These are phyloP conservation scores for Chrysanthemum lavandulifolium DNA, from an alignment of 129 eudicot genomes.

Conservation along the genomic window DNA sequence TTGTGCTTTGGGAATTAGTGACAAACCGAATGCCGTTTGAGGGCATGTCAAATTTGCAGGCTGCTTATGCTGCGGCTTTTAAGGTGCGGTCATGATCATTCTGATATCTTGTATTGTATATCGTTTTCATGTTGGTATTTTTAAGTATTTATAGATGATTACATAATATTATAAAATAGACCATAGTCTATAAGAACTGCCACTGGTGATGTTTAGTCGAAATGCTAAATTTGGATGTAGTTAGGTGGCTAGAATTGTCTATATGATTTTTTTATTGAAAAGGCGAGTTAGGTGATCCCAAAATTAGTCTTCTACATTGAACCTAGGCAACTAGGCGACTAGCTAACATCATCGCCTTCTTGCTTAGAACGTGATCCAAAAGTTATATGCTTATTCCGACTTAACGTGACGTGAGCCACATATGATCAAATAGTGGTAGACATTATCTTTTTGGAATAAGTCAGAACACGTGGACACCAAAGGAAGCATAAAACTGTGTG, in stretches of 20 bases:
- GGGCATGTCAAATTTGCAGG: constrained; percentile 99
- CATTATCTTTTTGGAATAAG: background rate
- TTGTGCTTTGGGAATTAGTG: constrained; percentile 90
- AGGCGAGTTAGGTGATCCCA: no score
- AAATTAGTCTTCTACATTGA: no score
- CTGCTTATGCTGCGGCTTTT: constrained; percentile 99
- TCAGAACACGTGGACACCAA: background rate
- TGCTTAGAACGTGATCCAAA: no score
- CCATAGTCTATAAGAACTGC: no score
- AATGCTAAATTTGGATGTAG: no score
- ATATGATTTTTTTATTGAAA: no score
- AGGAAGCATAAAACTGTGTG: background rate
- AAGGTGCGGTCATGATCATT: constrained; percentile 50
- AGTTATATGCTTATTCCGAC: no score
- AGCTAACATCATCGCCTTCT: no score
- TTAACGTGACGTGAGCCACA: no score
- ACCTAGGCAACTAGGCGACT: no score
- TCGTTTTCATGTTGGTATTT: background rate
- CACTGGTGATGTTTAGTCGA: no score
- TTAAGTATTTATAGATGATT: background rate
- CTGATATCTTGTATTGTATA: background rate
- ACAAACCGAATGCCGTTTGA: constrained; percentile 96
- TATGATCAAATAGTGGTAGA: background rate
- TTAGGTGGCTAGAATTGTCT: no score
- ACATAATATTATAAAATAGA: background rate